Percentiles rank a stretch among this genome's conserved stretches.
phyloP scores from a whole-genome alignment of 2,329 filamentous ascomycete genomes.

The Colletotrichum tabaci region DNA sequence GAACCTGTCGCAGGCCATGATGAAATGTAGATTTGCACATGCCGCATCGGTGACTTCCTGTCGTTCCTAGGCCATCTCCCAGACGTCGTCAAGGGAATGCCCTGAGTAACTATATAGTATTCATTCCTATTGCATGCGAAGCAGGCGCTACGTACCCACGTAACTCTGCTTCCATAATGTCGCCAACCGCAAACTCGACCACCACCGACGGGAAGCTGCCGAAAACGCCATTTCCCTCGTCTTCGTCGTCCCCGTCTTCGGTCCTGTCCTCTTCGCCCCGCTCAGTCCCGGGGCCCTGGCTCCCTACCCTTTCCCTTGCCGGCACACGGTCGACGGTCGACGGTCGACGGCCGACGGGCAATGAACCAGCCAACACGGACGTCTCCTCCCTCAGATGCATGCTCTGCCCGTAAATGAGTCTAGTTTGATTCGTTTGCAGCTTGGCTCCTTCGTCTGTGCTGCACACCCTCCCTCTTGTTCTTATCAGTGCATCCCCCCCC shows the following conservation, averaged over 20 bases:
- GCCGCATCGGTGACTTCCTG: not conserved
- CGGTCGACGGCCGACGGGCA: not conserved
- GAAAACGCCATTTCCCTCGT: constrained; percentile 5
- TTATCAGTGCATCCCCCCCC: not conserved
- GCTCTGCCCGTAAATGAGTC: constrained; percentile 1
- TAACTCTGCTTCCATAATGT: too few species aligned
- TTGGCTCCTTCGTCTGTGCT: constrained; percentile 8
- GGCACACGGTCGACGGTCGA: constrained; percentile 10
- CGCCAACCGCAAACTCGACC: not conserved
- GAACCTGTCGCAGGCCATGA: constrained; percentile 17
- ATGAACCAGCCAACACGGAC: constrained; percentile 4
- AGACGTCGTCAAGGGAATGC: too few species aligned
- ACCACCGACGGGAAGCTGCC: constrained; percentile 20
- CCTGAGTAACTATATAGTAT: too few species aligned
- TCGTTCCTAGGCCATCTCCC: not conserved
- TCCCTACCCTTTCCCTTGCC: constrained; percentile 3
- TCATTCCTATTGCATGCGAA: too few species aligned
- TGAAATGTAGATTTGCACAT: constrained; percentile 19
- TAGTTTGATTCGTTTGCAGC: constrained; percentile 9
- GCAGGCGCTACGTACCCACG: not conserved
- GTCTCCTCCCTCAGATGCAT: constrained; percentile 5
- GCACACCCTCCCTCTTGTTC: not conserved
- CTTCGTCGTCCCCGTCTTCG: not conserved
- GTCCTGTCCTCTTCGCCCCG: not conserved
- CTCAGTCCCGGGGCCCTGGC: not conserved